Evolutionary conservation across 2,329 filamentous ascomycete genomes (phyloP), one percentile per base, ranked within the genome.

Genomic region (Aspergillus phoenicis): DNA sequence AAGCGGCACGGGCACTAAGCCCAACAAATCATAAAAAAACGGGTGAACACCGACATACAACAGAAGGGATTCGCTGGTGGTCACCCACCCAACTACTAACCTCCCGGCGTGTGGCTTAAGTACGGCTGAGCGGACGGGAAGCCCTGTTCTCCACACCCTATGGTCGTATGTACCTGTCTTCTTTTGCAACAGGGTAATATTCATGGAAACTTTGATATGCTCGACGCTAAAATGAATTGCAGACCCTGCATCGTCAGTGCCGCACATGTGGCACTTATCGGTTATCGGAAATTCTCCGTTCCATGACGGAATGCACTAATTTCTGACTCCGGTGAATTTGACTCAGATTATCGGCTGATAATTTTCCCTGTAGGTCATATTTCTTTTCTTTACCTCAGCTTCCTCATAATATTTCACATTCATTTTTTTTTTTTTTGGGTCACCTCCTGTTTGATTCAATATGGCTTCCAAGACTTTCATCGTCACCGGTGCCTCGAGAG

Each of bases 401-500:
- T 43, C 7, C 39, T n/a, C 7, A 43, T 17, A 20, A 43, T 3
- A 11, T 1, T 13, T 13, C 15, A 15, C 36, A 38, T 22, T 8
- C 28, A 11, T 17, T 17, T 17, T 17, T 17, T 20, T 20, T 36
- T 22, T 38, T 26, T 7, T 28, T 30, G 55, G 7, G 2, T 11
- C 45, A 43, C 39, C n/a, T 5, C 22, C 45, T 8, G 5, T 28
- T n/a, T 0, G 0, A 61, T 48, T 13, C 3, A 49, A 24, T 33
- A 82, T 84, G 78, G 54, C 79, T 15, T 75, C 83, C 7, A 90
- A 91, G 73, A 87, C 85, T 17, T 85, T 92, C 70, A 87, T 93
- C 62, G 80, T 93, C 26, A 89, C 87, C 1, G 87, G 87, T 59
- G 87, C 87, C 60, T 88, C 86, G 2, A 80, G 85, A 77, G 87